phyloP scores from a whole-genome alignment of 768 basidiomycete genomes.

The Hemileccinum rubropunctum region DNA sequence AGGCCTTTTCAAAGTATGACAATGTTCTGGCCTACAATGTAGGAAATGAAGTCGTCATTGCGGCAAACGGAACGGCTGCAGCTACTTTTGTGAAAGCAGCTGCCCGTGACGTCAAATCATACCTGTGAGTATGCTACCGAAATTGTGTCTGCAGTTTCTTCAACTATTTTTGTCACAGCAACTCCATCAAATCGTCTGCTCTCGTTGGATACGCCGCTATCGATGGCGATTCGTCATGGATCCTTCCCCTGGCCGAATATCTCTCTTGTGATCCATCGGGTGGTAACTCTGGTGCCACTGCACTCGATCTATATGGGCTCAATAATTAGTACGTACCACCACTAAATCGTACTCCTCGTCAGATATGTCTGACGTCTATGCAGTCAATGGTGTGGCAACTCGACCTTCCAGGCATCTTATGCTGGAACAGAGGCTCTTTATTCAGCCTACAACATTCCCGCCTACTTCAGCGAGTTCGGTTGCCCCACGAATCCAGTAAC shows the following conservation, averaged over 20 bases:
- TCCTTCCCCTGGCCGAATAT: constrained; percentile 69
- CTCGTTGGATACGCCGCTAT: constrained; percentile 88
- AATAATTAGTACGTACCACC: constrained; percentile 71
- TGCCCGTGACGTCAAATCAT: constrained; percentile 83
- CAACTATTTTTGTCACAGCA: constrained; percentile 34
- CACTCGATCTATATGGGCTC: constrained; percentile 84
- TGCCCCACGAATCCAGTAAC: constrained; percentile 66
- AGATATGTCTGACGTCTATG: constrained; percentile 9
- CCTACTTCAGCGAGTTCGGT: constrained; percentile 91
- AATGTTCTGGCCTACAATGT: constrained; percentile 89
- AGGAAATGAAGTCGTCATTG: constrained; percentile 77
- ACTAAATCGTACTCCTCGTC: neutral
- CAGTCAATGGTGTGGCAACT: constrained; percentile 83
- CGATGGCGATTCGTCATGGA: constrained; percentile 63
- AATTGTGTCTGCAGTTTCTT: neutral
- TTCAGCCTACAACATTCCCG: constrained; percentile 67
- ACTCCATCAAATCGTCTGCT: constrained; percentile 57
- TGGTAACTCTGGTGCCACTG: constrained; percentile 49
- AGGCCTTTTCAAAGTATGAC: constrained; percentile 79
- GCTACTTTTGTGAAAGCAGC: constrained; percentile 88
- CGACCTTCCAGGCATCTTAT: constrained; percentile 56
- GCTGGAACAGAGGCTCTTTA: constrained; percentile 52
- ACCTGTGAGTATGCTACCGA: constrained; percentile 53
- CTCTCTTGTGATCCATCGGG: constrained; percentile 69
- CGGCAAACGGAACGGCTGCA: constrained; percentile 52